Conservation (phyloP, 192 early-diverging fungal species). For the Dispira parvispora region DNA sequence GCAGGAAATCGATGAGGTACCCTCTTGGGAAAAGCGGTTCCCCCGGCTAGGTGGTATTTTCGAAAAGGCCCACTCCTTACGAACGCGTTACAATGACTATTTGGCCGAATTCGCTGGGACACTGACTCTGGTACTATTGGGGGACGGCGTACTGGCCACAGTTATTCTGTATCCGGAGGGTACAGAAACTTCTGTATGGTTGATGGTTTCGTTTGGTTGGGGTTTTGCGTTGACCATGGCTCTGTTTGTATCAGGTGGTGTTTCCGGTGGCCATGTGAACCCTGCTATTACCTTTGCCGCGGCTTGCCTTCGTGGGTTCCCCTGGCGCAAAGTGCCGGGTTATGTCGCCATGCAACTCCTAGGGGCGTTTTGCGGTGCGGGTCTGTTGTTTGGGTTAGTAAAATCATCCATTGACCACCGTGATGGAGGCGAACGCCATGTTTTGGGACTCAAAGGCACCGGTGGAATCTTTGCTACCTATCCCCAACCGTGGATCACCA, state of each 20-base stretch:
- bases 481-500: conserved; percentile 32
- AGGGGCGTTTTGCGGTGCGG: conserved; percentile 54
- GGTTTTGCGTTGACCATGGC: conserved; percentile 45
- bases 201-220: conserved; percentile 41
- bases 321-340: conserved; percentile 44
- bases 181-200: conserved; percentile 24
- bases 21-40: too few relatives aligned
- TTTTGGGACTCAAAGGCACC: conserved; percentile 30
- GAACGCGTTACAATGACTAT: conserved; percentile 27
- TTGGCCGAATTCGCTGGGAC: conserved; percentile 65
- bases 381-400: conserved; percentile 47
- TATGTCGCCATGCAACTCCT: conserved; percentile 48
- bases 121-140: conserved; percentile 42
- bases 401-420: conserved; percentile 35
- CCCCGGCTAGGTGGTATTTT: not conserved
- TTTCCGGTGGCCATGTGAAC: conserved; percentile 64
- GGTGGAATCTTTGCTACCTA: conserved; percentile 50
- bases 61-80: not conserved
- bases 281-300: conserved; percentile 55
- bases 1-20: too few relatives aligned
- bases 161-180: conserved; percentile 20
- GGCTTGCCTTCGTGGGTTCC: conserved; percentile 47
- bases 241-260: conserved; percentile 38
- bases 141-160: conserved; percentile 41
- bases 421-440: conserved; percentile 29